A percentile compares a stretch with the other conserved stretches of the same genome.
Conservation (phyloP, 2,329 filamentous ascomycete genomes). For the Claviceps sp. region DNA sequence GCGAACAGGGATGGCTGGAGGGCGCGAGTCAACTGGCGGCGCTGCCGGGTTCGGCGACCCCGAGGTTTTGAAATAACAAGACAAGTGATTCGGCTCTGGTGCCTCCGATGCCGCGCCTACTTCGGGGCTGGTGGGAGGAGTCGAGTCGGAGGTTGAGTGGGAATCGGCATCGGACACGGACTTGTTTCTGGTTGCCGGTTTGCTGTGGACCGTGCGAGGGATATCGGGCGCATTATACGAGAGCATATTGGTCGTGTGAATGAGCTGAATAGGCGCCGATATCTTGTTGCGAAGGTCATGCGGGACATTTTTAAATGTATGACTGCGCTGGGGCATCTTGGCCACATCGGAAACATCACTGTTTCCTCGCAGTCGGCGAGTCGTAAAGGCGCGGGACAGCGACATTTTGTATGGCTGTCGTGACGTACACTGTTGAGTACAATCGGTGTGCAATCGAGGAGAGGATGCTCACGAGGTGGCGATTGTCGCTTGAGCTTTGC, state of each 20-base stretch:
- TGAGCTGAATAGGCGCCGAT: conserved; percentile 71
- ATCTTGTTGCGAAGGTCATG: conserved; percentile 54
- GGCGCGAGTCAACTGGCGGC: conserved; percentile 22
- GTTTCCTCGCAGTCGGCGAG: conserved; percentile 46
- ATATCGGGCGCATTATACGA: conserved; percentile 90
- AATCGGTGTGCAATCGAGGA: too few species aligned
- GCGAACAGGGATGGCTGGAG: conserved; percentile 55
- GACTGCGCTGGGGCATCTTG: conserved; percentile 33
- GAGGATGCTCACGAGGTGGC: neutral
- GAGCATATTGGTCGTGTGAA: conserved; percentile 93
- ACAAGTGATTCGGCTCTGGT: conserved; percentile 52
- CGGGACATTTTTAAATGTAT: conserved; percentile 31
- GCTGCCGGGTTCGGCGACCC: conserved; percentile 22
- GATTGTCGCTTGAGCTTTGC: neutral
- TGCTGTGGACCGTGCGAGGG: conserved; percentile 35
- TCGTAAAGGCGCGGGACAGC: conserved; percentile 60
- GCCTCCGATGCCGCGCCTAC: conserved; percentile 46
- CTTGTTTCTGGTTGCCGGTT: conserved; percentile 37
- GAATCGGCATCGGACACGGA: conserved; percentile 65
- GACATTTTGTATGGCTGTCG: conserved; percentile 21
- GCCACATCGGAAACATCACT: conserved; percentile 30
- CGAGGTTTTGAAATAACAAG: conserved; percentile 49
- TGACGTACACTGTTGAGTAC: too few species aligned
- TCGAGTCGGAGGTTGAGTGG: conserved; percentile 38
- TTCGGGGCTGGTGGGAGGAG: conserved; percentile 57